Percentiles rank a stretch among this genome's conserved stretches.
Evolutionary conservation across 306 rosid genomes (phyloP).

Genomic region (Acacia confusa): DNA sequence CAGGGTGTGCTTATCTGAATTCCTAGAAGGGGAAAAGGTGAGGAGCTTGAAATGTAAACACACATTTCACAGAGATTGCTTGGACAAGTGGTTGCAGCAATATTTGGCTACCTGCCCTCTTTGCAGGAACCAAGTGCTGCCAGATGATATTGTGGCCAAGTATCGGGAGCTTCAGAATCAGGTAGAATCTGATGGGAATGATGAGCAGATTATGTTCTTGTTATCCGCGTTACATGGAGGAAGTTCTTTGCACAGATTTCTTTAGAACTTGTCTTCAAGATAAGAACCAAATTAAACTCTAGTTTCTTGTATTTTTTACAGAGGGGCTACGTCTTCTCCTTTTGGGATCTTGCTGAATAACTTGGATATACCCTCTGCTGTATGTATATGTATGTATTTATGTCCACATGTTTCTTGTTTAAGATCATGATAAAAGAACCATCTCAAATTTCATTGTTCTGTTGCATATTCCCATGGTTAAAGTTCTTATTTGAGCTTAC

Average conservation of each 20-base stretch:
- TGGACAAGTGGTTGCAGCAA: conserved; percentile 80
- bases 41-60: conserved; percentile 74
- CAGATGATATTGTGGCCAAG: conserved; percentile 65
- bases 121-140: conserved; percentile 68
- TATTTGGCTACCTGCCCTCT: conserved; percentile 81
- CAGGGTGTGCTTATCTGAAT: conserved; percentile 72
- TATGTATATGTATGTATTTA: neutral
- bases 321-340: neutral
- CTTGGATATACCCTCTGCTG: neutral
- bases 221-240: conserved; percentile 60
- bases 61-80: conserved; percentile 73
- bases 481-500: neutral
- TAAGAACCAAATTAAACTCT: neutral
- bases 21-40: conserved; percentile 69
- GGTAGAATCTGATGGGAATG: conserved; percentile 49
- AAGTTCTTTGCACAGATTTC: conserved; percentile 40
- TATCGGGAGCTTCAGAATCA: conserved; percentile 63
- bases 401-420: neutral
- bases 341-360: neutral
- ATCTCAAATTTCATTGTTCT: neutral
- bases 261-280: conserved; percentile 20
- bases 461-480: neutral
- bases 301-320: neutral
- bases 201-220: conserved; percentile 55
- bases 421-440: neutral